Percentiles rank a stretch among this genome's conserved stretches.
These are phyloP conservation scores for Sporothrix phasma DNA, from an alignment of 2,329 filamentous ascomycete genomes.

Conservation along the genomic window DNA sequence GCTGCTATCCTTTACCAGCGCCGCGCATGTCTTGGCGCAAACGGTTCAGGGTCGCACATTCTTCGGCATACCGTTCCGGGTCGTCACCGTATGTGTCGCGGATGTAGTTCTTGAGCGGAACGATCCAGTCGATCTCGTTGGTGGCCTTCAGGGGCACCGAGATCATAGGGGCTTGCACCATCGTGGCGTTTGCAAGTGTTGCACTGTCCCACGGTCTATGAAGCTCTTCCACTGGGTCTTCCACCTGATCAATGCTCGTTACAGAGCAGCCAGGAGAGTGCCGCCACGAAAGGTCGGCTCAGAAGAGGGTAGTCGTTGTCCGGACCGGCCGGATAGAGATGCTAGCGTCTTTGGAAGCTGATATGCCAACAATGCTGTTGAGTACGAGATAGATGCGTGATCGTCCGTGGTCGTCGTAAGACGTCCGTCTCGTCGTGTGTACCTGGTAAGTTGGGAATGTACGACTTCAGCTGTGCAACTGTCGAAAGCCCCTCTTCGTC, in stretches of 20 bases:
- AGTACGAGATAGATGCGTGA: background rate
- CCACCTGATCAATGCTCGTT: background rate
- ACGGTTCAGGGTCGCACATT: constrained; percentile 88
- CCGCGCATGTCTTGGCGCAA: constrained; percentile 97
- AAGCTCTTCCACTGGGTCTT: background rate
- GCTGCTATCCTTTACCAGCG: constrained; percentile 90
- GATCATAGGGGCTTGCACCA: constrained; percentile 89
- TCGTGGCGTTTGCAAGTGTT: constrained; percentile 28
- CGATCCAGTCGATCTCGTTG: constrained; percentile 97
- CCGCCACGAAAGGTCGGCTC: background rate
- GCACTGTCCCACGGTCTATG: background rate
- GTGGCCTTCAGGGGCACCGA: constrained; percentile 87
- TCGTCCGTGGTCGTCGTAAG: background rate
- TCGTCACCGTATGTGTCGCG: constrained; percentile 91
- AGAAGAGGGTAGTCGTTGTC: background rate
- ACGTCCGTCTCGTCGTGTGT: background rate
- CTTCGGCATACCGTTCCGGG: constrained; percentile 88
- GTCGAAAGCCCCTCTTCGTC: background rate
- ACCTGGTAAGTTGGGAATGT: too few relatives aligned
- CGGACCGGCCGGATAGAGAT: background rate
- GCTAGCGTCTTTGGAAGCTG: background rate
- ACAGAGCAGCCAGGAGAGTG: background rate
- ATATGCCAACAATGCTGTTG: background rate
- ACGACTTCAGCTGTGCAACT: background rate
- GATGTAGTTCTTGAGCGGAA: constrained; percentile 87